Evolutionary conservation across 345 rosid species (phyloP), one percentile per base, ranked within the genome.

Genomic region (Durio zibethinus): DNA sequence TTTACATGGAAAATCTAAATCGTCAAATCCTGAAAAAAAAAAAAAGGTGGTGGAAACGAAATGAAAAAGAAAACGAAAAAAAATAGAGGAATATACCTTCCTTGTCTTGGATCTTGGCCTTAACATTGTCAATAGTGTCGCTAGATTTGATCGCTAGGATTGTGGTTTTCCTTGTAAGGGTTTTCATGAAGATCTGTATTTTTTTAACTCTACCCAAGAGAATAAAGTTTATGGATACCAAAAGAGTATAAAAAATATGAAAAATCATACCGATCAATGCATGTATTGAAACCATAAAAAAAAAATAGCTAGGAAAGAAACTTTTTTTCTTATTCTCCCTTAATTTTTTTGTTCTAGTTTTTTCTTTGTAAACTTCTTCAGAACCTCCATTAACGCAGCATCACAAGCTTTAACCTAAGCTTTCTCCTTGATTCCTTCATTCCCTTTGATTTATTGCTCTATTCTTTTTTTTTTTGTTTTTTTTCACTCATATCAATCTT

Each of bases 51-150:
- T 11, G 27, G 31, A 8, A 23, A 10, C 7, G 16, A 21, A 9
- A n/a, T 33, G 31, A 40, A 12, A 40, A 15, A 18, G 54, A 15
- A 7, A 18, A 7, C n/a, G 21, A 23, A 43, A 4, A n/a, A 64
- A 20, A 12, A 18, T 11, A 8, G 25, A 23, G 14, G 18, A 10
- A 31, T 3, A 2, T 27, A 86, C 93, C 91, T 83, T 88, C 91
- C 85, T 90, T 90, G 83, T 90, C 93, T 85, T 89, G 93, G 76
- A 87, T 89, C 87, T 89, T 89, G 20, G 93, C 91, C 77, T 90
- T 90, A 45, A 89, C 91, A 85, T 89, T 89, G 85, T 89, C 93
- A 72, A 89, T 85, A 16, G 93, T 89, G 68, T 89, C 93, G 71
- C 91, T 89, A 45, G 90, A 86, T 74, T 89, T 90, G 62, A 89